phyloP scores from a whole-genome alignment of 352 stramenopile genomes.

The Globisporangium canariense region DNA sequence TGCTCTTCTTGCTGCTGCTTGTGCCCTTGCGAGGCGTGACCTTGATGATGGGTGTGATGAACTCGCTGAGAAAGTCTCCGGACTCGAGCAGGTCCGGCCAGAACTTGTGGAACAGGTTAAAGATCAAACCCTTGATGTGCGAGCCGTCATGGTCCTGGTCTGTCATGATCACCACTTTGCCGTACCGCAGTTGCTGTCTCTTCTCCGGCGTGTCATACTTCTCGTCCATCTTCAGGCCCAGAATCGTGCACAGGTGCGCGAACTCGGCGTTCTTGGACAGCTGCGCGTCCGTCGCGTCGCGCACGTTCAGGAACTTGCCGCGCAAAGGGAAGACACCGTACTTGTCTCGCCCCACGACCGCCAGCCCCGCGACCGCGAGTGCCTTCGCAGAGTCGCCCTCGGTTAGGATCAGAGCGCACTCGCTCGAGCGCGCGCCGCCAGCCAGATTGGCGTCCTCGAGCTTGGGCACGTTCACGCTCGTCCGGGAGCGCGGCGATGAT shows the following conservation, averaged over 20 bases:
- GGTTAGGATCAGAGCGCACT: constrained; percentile 98
- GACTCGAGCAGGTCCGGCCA: constrained; percentile 96
- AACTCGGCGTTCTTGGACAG: constrained; percentile 95
- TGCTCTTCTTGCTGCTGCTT: constrained; percentile 59
- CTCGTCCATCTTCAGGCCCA: constrained; percentile 96
- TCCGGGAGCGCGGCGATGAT: constrained; percentile 41
- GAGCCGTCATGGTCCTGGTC: constrained; percentile 99
- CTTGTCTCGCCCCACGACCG: constrained; percentile 96
- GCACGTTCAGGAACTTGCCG: constrained; percentile 93
- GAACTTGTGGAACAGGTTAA: constrained; percentile 99
- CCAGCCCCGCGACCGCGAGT: constrained; percentile 97
- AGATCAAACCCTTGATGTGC: constrained; percentile 99
- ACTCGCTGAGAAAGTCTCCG: constrained; percentile 96
- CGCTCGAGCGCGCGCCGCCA: constrained; percentile 85
- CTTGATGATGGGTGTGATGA: constrained; percentile 99
- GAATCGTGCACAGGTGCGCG: constrained; percentile 95
- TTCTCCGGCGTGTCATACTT: constrained; percentile 93
- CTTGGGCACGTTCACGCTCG: constrained; percentile 95
- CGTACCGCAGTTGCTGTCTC: constrained; percentile 92
- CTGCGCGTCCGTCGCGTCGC: constrained; percentile 75
- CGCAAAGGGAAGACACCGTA: constrained; percentile 99
- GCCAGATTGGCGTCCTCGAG: constrained; percentile 99
- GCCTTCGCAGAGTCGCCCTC: constrained; percentile 99
- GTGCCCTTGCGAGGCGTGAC: constrained; percentile 50
- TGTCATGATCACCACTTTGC: constrained; percentile 99